phyloP scores from a whole-genome alignment of 805 yeast genomes.

The Metschnikowia anglica region DNA sequence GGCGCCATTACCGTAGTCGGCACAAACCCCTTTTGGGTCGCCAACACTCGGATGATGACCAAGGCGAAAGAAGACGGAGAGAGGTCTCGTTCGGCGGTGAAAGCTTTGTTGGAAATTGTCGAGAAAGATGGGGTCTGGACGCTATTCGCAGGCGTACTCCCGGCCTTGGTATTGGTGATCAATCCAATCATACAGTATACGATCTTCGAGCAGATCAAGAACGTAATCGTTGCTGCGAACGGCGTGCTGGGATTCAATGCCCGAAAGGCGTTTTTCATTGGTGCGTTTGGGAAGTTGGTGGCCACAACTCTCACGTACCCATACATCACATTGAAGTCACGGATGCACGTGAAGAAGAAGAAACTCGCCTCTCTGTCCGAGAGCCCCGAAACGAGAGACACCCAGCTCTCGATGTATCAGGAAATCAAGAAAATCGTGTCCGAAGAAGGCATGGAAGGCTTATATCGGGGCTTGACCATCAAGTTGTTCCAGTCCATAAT shows the following conservation, averaged over 20 bases:
- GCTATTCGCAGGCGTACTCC: conserved; percentile 81
- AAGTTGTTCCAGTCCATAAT: conserved; percentile 80
- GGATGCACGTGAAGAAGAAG: conserved; percentile 71
- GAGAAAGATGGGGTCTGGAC: conserved; percentile 69
- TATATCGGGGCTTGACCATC: conserved; percentile 78
- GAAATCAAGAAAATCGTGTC: conserved; percentile 57
- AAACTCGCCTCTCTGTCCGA: conserved; percentile 16
- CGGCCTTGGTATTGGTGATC: conserved; percentile 80
- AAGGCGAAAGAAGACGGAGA: conserved; percentile 28
- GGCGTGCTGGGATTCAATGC: conserved; percentile 57
- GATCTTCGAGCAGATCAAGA: conserved; percentile 82
- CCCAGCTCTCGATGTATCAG: conserved; percentile 43
- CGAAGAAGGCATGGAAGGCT: conserved; percentile 72
- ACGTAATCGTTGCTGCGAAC: conserved; percentile 54
- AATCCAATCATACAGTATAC: conserved; percentile 94
- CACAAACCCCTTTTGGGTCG: conserved; percentile 93
- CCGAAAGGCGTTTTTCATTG: conserved; percentile 76
- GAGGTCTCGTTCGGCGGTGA: conserved; percentile 44
- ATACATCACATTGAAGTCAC: conserved; percentile 81
- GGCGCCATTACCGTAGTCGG: conserved; percentile 80
- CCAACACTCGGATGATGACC: conserved; percentile 86
- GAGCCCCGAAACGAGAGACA: conserved; percentile 7
- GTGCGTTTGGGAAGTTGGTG: conserved; percentile 84
- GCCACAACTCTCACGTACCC: conserved; percentile 94
- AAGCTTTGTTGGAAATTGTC: conserved; percentile 59